These are phyloP conservation scores for Polygonum aviculare DNA, from an alignment of 148 eudicot species.

Conservation along the genomic window DNA sequence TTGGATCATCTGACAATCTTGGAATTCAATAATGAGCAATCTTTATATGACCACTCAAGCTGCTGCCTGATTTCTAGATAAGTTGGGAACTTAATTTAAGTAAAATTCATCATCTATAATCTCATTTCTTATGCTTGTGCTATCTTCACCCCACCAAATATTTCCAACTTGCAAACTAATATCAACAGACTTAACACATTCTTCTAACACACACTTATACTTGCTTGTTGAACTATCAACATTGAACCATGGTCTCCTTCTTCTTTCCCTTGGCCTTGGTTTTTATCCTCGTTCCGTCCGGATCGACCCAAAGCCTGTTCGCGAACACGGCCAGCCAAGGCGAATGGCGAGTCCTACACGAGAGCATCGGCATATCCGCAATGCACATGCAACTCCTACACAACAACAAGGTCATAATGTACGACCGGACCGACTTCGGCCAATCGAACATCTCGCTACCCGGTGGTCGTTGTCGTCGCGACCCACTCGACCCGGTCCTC, in stretches of 20 bases:
- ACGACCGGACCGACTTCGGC: constrained; percentile 75
- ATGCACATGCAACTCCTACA: constrained; percentile 81
- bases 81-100: neutral
- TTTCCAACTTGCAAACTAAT: constrained; percentile 11
- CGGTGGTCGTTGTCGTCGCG: constrained; percentile 39
- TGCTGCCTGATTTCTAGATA: neutral
- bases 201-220: neutral
- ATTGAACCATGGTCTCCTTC: constrained; percentile 12
- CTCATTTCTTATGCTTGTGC: constrained; percentile 3
- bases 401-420: constrained; percentile 62
- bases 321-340: constrained; percentile 24
- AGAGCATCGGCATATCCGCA: constrained; percentile 62
- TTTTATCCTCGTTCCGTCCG: constrained; percentile 7
- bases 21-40: neutral
- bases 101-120: neutral
- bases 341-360: constrained; percentile 55
- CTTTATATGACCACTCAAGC: neutral
- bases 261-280: constrained; percentile 13
- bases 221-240: neutral
- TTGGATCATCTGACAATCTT: no score
- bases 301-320: constrained; percentile 16
- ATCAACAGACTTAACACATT: constrained; percentile 9
- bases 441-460: constrained; percentile 63
- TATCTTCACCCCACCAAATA: neutral
- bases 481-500: constrained; percentile 37